Evolutionary conservation across 345 rosid species (phyloP).

Genomic region (Atalantia buxifolia): DNA sequence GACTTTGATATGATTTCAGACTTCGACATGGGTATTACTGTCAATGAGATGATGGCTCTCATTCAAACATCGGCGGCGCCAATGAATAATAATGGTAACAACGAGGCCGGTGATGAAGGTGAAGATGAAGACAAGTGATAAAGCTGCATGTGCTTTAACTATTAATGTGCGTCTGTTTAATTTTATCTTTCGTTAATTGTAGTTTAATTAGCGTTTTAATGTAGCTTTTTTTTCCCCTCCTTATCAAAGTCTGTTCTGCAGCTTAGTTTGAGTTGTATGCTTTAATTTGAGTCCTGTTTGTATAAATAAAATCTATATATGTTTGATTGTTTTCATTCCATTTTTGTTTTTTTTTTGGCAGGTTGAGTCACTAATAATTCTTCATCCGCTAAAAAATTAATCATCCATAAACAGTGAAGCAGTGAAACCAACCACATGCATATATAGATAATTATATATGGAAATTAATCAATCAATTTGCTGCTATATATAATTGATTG

Average conservation of each 20-base stretch:
- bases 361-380: not conserved
- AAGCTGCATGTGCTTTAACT: not conserved
- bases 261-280: not conserved
- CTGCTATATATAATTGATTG: too few species aligned
- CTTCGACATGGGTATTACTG: constrained; percentile 15
- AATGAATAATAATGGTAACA: not conserved
- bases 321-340: not conserved
- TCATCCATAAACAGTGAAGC: not conserved
- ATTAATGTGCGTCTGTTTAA: too few species aligned
- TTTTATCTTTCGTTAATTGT: too few species aligned
- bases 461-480: not conserved
- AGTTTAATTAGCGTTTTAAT: not conserved
- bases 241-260: not conserved
- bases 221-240: too few species aligned
- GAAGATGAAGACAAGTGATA: not conserved
- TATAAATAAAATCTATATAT: not conserved
- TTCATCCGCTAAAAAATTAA: not conserved
- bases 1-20: constrained; percentile 4
- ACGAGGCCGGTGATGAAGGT: not conserved
- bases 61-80: not conserved
- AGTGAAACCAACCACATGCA: not conserved
- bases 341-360: not conserved
- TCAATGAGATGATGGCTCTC: constrained; percentile 7
- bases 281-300: not conserved
- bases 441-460: not conserved